Evolutionary conservation across 1,284 basidiomycete genomes (phyloP), one percentile per base, ranked within the genome.

Genomic region (Cutaneotrichosporon cutaneum): DNA sequence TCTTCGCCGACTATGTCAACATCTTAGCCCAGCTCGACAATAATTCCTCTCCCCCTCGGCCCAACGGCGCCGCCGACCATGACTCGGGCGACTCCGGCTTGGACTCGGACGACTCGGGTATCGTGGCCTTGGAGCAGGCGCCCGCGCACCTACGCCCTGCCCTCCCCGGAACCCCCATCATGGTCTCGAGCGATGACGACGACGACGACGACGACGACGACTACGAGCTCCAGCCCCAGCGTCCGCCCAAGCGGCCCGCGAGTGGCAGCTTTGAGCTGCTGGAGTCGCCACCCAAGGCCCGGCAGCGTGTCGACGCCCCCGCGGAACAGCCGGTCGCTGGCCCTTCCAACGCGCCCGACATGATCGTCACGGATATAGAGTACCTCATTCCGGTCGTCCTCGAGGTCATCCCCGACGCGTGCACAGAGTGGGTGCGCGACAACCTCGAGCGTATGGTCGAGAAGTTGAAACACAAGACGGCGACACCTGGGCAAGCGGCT

Each of bases 391-490:
- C 70, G 9, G 42, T 62, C 7, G 68, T 78, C 2, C 64, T 74
- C 27, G 74, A 76, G 22, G 65, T 79, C 54, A 59, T 79, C 1
- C 77, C 77, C 3, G 74, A 79, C 54, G 60, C 75, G 16, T 69
- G 67, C 58, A 58, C 63, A 5, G 61, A 53, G 14, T 75, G 71
- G 69, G 69, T 67, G 39, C 45, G 53, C 27, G 44, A 56, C 26
- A 45, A 60, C 4, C 58, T 65, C 3, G 45, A 54, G 6, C 30
- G 30, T 9, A 7, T 58, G 16, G 58, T 70, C 2, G 32, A 42
- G 2, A 33, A 59, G 21, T 47, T 74, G 8, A 47, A 58, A 2
- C 21, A 27, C 7, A 47, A 64, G 16, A 33, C 67, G 30, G 62
- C 44, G 42, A 55, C 51, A 1, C 64, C 64, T 0, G 64, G 61